Base-by-base conservation (phyloP, 257 asterid genomes). In the Solanum gandarillasii region DNA sequence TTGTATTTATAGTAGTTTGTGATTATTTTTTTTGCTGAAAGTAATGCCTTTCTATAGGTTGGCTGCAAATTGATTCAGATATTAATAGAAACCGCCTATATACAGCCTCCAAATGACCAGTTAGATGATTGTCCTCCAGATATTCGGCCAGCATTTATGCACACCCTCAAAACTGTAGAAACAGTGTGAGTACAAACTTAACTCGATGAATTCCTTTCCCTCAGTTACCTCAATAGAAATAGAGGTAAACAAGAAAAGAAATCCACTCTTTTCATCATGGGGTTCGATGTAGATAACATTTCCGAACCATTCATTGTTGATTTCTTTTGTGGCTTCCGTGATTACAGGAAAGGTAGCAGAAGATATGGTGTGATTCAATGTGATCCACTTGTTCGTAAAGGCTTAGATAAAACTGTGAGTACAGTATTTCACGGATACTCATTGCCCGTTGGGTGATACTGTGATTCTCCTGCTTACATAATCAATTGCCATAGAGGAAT, bases 331-430 rank as follows among this genome's bases (percentile, higher is more conserved):
- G 60, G 75, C 79, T 84, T 73, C 58, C 34, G 11, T 68, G 48
- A 73, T 85, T 89, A 87, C 88, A 97, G 98, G 92, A 90, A 72
- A 83, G 98, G 96, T 70, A 87, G 38, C 89, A 92, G 96, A 92
- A 97, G 98, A 91, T 97, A 93, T 89, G 99, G 99, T 86, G 97
- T 97, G 86, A 97, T 97, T 60, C 94, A 96, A 92, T 96, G 99
- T 90, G 99, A 97, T 87, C 98, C 99, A 88, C 92, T 96, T 79
- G 98, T 97, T 82, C 93, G 94, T 86, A 96, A 97, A 91, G 99
- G 99, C 91, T 90, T 97, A 88, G 99, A 97, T 89, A 96, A 90
- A 95, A 94, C 98, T 86, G 99, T 97, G 92, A 92, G 98, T 86
- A 60, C 72, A 21, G 83, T 38, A 35, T 43, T 82, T 46, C 29